Conservation (phyloP, 163 green algal genomes). For the Picocystis sp. region DNA sequence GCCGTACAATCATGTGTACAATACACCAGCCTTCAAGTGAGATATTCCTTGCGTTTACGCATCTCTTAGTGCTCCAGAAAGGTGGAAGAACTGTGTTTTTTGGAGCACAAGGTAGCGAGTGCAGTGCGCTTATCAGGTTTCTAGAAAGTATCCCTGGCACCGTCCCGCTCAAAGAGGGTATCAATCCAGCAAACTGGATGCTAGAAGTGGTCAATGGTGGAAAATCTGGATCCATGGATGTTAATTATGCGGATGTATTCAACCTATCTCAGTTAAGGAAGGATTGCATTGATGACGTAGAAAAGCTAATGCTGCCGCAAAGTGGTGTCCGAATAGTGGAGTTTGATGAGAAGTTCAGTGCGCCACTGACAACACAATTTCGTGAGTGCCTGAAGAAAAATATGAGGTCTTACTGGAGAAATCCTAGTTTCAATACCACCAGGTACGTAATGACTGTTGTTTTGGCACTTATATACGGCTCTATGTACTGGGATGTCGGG, state of each 20-base stretch:
- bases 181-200: slow-evolving; percentile 70
- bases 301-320: too few relatives aligned
- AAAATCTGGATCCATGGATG: slow-evolving; percentile 28
- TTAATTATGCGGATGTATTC: slow-evolving; percentile 28
- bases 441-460: slow-evolving; percentile 36
- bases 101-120: slow-evolving; percentile 35
- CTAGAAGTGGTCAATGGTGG: slow-evolving; percentile 43
- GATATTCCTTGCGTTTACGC: slow-evolving; percentile 50
- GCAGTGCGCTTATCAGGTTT: slow-evolving; percentile 38
- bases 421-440: slow-evolving; percentile 44
- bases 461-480: slow-evolving; percentile 33
- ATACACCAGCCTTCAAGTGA: slow-evolving; percentile 45
- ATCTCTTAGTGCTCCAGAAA: slow-evolving; percentile 53
- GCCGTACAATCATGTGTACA: slow-evolving; percentile 32
- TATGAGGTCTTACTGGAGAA: slow-evolving; percentile 36
- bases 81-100: slow-evolving; percentile 46
- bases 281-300: background rate
- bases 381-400: slow-evolving; percentile 14
- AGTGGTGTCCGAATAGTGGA: slow-evolving; percentile 8
- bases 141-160: slow-evolving; percentile 28
- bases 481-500: slow-evolving; percentile 30
- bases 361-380: slow-evolving; percentile 6
- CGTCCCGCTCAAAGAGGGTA: slow-evolving; percentile 19
- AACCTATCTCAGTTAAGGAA: slow-evolving; percentile 6
- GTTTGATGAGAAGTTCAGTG: slow-evolving; percentile 22